Conservation (phyloP, 2,329 filamentous ascomycete genomes). For the Bipolaris cookei region DNA sequence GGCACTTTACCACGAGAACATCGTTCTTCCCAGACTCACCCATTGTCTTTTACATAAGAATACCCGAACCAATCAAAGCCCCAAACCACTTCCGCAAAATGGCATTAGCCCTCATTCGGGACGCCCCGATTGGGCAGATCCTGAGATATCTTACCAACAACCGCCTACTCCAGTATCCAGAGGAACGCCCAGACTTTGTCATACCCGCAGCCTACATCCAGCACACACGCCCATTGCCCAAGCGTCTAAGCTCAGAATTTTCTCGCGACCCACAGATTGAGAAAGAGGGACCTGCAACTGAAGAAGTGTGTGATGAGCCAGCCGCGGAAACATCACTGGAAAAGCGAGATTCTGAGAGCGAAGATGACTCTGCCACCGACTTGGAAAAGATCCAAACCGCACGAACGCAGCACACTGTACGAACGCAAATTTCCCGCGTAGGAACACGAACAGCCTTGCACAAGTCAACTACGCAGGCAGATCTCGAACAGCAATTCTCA, state of each 20-base stretch:
- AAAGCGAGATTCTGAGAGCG: constrained; percentile 23
- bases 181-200: constrained; percentile 63
- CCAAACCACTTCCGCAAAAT: background rate
- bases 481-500: constrained; percentile 51
- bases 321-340: constrained; percentile 36
- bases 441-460: constrained; percentile 48
- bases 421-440: constrained; percentile 43
- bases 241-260: constrained; percentile 19
- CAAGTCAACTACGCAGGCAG: constrained; percentile 45
- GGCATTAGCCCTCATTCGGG: constrained; percentile 53
- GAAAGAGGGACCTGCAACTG: constrained; percentile 28
- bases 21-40: background rate
- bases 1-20: background rate
- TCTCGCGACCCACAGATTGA: constrained; percentile 14
- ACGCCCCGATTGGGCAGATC: constrained; percentile 65
- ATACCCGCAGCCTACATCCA: constrained; percentile 55
- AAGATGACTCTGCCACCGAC: constrained; percentile 30
- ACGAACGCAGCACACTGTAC: constrained; percentile 33
- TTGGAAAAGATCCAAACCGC: constrained; percentile 46
- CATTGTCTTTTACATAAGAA: background rate
- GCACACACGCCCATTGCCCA: constrained; percentile 16
- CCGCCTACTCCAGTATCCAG: constrained; percentile 63
- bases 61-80: background rate
- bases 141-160: constrained; percentile 63
- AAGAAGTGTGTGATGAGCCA: constrained; percentile 33